Conservation (phyloP, 1,284 basidiomycete genomes). For the Marasmius sp. region DNA sequence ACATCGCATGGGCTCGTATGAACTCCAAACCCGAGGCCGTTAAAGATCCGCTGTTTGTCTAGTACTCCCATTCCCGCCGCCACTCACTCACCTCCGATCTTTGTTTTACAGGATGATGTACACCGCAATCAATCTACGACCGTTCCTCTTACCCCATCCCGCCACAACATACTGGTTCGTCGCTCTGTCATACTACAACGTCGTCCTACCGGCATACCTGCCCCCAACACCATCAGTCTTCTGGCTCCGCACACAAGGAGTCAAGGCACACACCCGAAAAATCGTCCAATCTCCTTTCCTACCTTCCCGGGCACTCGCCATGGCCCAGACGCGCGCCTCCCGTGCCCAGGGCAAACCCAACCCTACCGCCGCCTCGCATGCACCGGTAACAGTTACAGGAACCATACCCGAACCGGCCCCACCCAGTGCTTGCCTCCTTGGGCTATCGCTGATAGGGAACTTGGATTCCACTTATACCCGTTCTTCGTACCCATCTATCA, state of each 20-base stretch:
- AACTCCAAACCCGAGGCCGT: conserved; percentile 18
- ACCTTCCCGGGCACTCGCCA: conserved; percentile 36
- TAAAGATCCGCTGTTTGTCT: conserved; percentile 36
- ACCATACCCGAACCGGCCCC: conserved; percentile 15
- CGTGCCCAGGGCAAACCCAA: conserved; percentile 29
- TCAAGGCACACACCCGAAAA: conserved; percentile 40
- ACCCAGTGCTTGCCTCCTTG: conserved; percentile 41
- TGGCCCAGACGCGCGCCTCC: conserved; percentile 36
- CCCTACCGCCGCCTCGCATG: conserved; percentile 3
- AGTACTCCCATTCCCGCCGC: not conserved
- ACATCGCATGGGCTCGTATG: conserved; percentile 42
- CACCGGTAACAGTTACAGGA: too few species aligned
- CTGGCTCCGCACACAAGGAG: conserved; percentile 44
- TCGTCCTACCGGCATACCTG: conserved; percentile 47
- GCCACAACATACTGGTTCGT: conserved; percentile 43
- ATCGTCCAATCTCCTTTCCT: conserved; percentile 39
- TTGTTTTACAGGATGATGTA: conserved; percentile 43
- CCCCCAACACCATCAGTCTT: conserved; percentile 32
- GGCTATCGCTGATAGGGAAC: conserved; percentile 53
- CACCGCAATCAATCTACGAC: conserved; percentile 48
- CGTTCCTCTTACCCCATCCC: conserved; percentile 32
- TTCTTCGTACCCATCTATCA: conserved; percentile 27
- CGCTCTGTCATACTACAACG: conserved; percentile 51
- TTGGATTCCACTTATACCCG: conserved; percentile 51
- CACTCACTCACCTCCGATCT: not conserved